phyloP scores from a whole-genome alignment of 148 eudicot genomes.

The Rhododendron vialii region DNA sequence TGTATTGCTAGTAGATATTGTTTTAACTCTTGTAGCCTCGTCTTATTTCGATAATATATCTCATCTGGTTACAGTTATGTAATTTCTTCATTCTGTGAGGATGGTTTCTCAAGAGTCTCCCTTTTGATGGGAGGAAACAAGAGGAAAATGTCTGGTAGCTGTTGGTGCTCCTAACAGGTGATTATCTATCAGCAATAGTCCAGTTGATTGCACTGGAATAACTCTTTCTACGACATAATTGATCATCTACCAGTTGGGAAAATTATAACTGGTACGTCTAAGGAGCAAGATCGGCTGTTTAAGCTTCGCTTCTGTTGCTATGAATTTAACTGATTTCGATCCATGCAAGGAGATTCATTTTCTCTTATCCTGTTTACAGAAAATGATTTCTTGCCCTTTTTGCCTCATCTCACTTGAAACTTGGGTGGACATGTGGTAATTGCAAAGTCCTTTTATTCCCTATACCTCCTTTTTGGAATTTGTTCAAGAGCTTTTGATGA shows the following conservation, averaged over 20 bases:
- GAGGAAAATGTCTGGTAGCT: too few relatives aligned
- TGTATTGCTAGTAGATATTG: too few relatives aligned
- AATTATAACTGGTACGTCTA: neutral
- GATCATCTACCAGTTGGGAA: neutral
- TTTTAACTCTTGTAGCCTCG: too few relatives aligned
- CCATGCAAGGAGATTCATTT: neutral
- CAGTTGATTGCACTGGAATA: neutral
- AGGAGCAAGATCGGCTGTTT: neutral
- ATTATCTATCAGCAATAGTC: neutral
- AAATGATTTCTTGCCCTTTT: too few relatives aligned
- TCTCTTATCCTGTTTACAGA: too few relatives aligned
- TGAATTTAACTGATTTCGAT: neutral
- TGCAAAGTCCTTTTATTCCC: neutral
- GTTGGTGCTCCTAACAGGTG: neutral
- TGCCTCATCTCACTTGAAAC: neutral
- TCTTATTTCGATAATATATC: too few relatives aligned
- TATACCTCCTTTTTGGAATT: too few relatives aligned
- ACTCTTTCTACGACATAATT: neutral
- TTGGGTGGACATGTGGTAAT: neutral
- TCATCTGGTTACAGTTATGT: too few relatives aligned
- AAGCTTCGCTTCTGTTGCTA: neutral
- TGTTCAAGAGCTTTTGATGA: too few relatives aligned
- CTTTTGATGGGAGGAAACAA: too few relatives aligned
- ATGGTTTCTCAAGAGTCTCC: too few relatives aligned
- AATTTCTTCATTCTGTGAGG: too few relatives aligned